Conservation (phyloP, 352 stramenopile genomes). For the Phytophthora lateralis region DNA sequence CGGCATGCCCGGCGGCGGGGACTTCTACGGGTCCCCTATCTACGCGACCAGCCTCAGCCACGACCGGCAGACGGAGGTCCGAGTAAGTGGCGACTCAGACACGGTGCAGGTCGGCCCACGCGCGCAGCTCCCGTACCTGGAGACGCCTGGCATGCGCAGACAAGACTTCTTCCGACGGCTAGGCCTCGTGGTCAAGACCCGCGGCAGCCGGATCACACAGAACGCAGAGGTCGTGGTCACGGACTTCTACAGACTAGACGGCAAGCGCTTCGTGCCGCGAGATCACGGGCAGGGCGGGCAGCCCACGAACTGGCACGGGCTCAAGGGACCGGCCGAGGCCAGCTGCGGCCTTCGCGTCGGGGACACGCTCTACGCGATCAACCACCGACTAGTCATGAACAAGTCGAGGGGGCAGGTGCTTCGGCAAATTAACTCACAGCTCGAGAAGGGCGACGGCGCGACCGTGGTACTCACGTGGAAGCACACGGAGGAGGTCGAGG, state of each 20-base stretch:
- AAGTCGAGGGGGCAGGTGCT: slow-evolving; percentile 86
- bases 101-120: slow-evolving; percentile 77
- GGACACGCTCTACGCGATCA: slow-evolving; percentile 87
- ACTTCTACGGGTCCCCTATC: slow-evolving; percentile 85
- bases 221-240: slow-evolving; percentile 83
- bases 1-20: slow-evolving; percentile 59
- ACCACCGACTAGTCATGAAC: slow-evolving; percentile 88
- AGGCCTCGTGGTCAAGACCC: slow-evolving; percentile 82
- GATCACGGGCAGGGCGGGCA: slow-evolving; percentile 68
- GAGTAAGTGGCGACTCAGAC: slow-evolving; percentile 60
- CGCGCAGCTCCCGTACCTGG: slow-evolving; percentile 70
- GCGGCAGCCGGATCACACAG: slow-evolving; percentile 84
- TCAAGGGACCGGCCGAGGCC: slow-evolving; percentile 75
- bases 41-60: slow-evolving; percentile 87
- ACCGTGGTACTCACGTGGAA: slow-evolving; percentile 84
- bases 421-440: slow-evolving; percentile 75
- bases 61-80: slow-evolving; percentile 85
- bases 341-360: slow-evolving; percentile 75
- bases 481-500: slow-evolving; percentile 78
- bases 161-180: slow-evolving; percentile 84
- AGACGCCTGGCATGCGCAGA: slow-evolving; percentile 56
- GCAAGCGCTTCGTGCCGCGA: slow-evolving; percentile 76
- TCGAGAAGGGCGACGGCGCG: slow-evolving; percentile 74
- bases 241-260: slow-evolving; percentile 82
- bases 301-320: slow-evolving; percentile 70